phyloP scores from a whole-genome alignment of 495 filamentous ascomycete genomes.

The Aspergillus egyptiacus region DNA sequence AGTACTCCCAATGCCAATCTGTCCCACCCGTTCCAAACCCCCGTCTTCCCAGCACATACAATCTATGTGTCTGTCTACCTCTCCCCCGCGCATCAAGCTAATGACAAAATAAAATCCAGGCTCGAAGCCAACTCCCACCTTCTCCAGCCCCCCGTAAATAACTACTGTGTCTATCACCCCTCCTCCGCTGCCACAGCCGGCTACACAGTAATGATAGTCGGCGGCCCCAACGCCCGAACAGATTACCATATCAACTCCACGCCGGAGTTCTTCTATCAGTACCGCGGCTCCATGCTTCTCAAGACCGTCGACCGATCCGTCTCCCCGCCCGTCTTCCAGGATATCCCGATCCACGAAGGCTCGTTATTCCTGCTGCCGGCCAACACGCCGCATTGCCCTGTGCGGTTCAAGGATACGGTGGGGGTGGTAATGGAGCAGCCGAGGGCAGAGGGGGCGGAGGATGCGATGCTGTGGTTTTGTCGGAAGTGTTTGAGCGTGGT shows the following conservation, averaged over 20 bases:
- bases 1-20: no score
- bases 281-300: constrained; percentile 86
- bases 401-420: constrained; percentile 62
- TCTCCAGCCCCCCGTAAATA: constrained; percentile 92
- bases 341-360: constrained; percentile 85
- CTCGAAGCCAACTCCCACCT: constrained; percentile 88
- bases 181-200: constrained; percentile 37
- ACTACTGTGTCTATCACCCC: constrained; percentile 87
- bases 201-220: constrained; percentile 69
- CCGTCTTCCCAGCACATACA: neutral
- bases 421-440: constrained; percentile 89
- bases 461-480: constrained; percentile 85
- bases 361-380: constrained; percentile 90
- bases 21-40: neutral
- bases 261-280: constrained; percentile 97
- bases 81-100: constrained; percentile 18
- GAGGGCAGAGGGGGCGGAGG: constrained; percentile 60
- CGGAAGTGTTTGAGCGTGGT: constrained; percentile 61
- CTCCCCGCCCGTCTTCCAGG: constrained; percentile 55
- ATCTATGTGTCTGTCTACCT: constrained; percentile 9
- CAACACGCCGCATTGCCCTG: constrained; percentile 81
- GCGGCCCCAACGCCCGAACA: constrained; percentile 90
- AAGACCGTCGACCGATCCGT: constrained; percentile 70
- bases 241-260: constrained; percentile 99
- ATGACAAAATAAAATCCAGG: constrained; percentile 45